These are phyloP conservation scores for Blastobotrys serpentis DNA, from an alignment of 1,139 yeast species.

Conservation along the genomic window DNA sequence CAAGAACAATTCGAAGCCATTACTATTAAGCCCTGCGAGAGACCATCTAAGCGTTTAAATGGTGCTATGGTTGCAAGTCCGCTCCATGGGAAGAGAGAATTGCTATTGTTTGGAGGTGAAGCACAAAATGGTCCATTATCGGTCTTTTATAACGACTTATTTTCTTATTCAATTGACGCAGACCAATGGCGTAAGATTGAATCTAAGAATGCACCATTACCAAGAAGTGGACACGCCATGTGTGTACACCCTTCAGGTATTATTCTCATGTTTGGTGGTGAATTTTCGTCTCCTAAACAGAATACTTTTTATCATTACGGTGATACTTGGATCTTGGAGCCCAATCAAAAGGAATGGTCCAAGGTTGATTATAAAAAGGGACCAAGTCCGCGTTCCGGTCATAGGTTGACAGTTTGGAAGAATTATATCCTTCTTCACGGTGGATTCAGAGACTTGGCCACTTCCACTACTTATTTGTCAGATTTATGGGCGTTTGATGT, in stretches of 20 bases:
- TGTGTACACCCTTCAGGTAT: constrained; percentile 90
- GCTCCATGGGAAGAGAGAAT: constrained; percentile 69
- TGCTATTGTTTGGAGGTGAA: constrained; percentile 90
- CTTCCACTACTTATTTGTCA: constrained; percentile 74
- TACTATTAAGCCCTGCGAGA: constrained; percentile 52
- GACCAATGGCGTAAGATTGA: constrained; percentile 77
- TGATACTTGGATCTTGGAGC: constrained; percentile 91
- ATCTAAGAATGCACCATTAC: constrained; percentile 87
- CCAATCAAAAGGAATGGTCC: constrained; percentile 84
- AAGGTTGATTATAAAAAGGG: constrained; percentile 73
- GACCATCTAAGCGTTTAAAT: constrained; percentile 70
- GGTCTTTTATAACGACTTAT: constrained; percentile 80
- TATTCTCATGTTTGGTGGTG: constrained; percentile 89
- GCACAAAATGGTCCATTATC: constrained; percentile 50
- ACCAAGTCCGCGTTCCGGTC: constrained; percentile 91
- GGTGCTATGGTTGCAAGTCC: constrained; percentile 78
- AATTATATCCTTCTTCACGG: constrained; percentile 83
- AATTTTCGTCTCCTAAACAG: constrained; percentile 94
- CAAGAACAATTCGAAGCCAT: constrained; percentile 79
- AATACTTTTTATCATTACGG: constrained; percentile 95
- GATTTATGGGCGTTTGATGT: constrained; percentile 95
- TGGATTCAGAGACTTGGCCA: constrained; percentile 88
- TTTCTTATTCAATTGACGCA: constrained; percentile 69
- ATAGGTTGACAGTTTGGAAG: constrained; percentile 87
- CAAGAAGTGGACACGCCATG: constrained; percentile 92